Percentiles rank a stretch among this genome's conserved stretches.
Conservation (phyloP, 306 rosid genomes). For the Argentina anserina region DNA sequence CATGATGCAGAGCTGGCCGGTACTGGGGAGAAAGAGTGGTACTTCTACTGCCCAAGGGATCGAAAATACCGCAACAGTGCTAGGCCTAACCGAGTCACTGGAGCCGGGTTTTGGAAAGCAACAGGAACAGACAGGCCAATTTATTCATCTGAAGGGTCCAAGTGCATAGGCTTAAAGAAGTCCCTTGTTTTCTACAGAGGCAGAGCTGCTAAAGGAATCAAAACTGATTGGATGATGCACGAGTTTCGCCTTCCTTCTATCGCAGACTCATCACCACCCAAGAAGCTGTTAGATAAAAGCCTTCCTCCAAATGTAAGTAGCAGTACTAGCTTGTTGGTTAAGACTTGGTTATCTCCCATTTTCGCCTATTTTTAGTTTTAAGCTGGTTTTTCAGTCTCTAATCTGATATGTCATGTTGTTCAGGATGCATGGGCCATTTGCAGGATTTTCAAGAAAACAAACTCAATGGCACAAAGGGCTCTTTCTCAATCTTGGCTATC, state of each 20-base stretch:
- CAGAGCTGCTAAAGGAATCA: constrained; percentile 67
- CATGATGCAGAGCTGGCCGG: constrained; percentile 51
- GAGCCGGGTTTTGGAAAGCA: constrained; percentile 83
- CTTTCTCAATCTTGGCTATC: constrained; percentile 56
- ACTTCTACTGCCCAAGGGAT: constrained; percentile 80
- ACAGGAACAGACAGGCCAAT: constrained; percentile 81
- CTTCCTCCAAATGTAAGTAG: constrained; percentile 48
- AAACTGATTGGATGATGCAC: constrained; percentile 97
- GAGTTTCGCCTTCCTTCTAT: constrained; percentile 69
- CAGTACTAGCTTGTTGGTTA: neutral
- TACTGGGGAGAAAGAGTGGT: constrained; percentile 77
- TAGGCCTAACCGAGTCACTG: constrained; percentile 75
- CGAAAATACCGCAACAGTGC: constrained; percentile 68
- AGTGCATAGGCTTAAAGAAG: constrained; percentile 78
- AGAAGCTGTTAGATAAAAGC: constrained; percentile 43
- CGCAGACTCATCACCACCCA: constrained; percentile 33
- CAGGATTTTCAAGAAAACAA: constrained; percentile 76
- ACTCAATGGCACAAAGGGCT: constrained; percentile 66
- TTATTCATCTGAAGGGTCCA: constrained; percentile 56
- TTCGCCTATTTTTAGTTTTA: neutral
- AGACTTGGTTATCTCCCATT: neutral
- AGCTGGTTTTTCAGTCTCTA: no score
- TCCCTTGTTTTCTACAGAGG: constrained; percentile 86
- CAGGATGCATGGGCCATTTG: constrained; percentile 94
- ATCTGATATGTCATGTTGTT: neutral